These are phyloP conservation scores for Tylopilus intermedius DNA, from an alignment of 768 basidiomycete genomes.

Conservation along the genomic window DNA sequence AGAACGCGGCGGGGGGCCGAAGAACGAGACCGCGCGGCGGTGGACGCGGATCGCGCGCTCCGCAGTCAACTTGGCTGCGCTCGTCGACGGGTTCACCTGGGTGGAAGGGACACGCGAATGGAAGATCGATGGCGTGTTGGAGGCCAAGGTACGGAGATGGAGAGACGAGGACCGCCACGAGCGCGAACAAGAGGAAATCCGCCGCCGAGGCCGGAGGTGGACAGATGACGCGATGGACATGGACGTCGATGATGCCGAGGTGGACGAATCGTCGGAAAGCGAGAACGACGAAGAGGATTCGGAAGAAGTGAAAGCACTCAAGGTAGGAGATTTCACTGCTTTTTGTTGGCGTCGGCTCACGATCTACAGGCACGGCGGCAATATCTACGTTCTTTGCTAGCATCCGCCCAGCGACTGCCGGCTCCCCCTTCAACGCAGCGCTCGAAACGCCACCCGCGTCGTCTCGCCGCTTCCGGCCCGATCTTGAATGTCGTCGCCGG, in stretches of 20 bases:
- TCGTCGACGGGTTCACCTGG: constrained; percentile 76
- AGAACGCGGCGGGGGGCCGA: constrained; percentile 23
- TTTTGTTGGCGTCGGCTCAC: constrained; percentile 6
- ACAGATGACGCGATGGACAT: constrained; percentile 69
- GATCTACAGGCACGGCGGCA: constrained; percentile 60
- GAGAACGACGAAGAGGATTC: constrained; percentile 65
- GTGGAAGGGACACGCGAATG: constrained; percentile 54
- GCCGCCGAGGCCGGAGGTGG: constrained; percentile 58
- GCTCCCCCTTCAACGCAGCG: constrained; percentile 26
- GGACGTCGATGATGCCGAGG: constrained; percentile 50
- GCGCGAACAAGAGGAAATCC: constrained; percentile 61
- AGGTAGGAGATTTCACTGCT: constrained; percentile 44
- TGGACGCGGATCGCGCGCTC: constrained; percentile 76
- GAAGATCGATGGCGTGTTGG: constrained; percentile 59
- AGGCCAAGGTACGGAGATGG: constrained; percentile 67
- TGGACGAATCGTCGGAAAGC: constrained; percentile 41
- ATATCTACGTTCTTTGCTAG: constrained; percentile 67
- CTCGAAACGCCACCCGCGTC: constrained; percentile 25
- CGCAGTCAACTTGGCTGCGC: constrained; percentile 58
- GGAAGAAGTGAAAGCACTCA: constrained; percentile 72
- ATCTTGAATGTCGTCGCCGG: constrained; percentile 66
- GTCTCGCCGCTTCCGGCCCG: constrained; percentile 32
- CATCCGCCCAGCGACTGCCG: constrained; percentile 34
- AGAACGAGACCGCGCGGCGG: constrained; percentile 45
- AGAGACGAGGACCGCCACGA: constrained; percentile 63